These are phyloP conservation scores for Dothiorella sarmentorum DNA, from an alignment of 2,329 filamentous ascomycete species.

Conservation along the genomic window DNA sequence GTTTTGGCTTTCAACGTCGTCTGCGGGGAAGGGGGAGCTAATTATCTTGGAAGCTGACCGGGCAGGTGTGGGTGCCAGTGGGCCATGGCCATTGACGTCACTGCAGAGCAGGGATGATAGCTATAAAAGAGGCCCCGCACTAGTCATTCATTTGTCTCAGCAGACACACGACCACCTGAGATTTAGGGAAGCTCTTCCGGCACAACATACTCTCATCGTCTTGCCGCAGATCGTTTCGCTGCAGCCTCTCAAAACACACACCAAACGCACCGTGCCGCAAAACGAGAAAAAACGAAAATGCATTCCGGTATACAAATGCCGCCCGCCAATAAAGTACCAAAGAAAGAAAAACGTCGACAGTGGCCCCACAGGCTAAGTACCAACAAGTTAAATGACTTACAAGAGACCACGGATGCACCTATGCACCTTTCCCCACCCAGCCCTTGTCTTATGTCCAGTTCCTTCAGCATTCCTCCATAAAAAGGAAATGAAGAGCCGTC, in stretches of 20 bases:
- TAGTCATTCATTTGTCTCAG: too few relatives aligned
- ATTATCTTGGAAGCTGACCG: not conserved
- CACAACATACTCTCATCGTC: too few relatives aligned
- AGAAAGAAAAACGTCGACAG: not conserved
- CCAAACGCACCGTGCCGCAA: too few relatives aligned
- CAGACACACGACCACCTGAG: too few relatives aligned
- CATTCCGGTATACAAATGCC: constrained; percentile 16
- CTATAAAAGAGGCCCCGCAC: not conserved
- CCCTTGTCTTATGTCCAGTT: not conserved
- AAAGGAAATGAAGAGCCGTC: constrained; percentile 1
- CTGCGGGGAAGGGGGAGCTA: not conserved
- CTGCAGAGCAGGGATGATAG: not conserved
- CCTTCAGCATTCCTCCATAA: not conserved
- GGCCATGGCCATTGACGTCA: constrained; percentile 4
- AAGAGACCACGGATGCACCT: not conserved
- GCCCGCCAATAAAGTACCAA: not conserved
- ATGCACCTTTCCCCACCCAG: not conserved
- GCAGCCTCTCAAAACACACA: too few relatives aligned
- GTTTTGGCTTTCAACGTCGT: not conserved
- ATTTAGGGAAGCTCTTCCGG: too few relatives aligned
- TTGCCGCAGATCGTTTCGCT: too few relatives aligned
- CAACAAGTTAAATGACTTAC: not conserved
- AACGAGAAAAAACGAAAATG: not conserved
- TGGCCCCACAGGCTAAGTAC: not conserved
- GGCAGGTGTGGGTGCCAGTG: not conserved